Evolutionary conservation across 2,329 filamentous ascomycete genomes (phyloP), one percentile per base, ranked within the genome.

Genomic region (Cladosporium sp.): DNA sequence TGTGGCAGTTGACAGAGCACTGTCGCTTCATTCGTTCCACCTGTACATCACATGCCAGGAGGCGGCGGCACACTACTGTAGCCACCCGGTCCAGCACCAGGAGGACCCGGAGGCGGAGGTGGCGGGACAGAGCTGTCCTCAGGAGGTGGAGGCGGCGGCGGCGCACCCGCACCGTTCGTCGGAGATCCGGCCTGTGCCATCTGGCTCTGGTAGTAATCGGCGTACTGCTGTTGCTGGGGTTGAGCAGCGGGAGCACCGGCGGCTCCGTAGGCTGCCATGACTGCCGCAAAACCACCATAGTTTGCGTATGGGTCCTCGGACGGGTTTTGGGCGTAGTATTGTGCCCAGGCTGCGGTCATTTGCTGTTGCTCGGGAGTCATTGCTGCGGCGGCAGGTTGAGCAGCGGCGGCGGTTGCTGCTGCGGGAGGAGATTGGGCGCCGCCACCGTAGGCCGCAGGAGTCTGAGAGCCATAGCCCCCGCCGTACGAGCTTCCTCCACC

Each of bases 251-350:
- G 21, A 11, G 44, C 46, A 31, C 56, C 52, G 10, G 55, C 65
- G 7, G 28, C 52, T 12, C 28, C 31, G 33, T 66, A 65, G 44
- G 66, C 63, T 50, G 67, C 64, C 70, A 70, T 72, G 46, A 70
- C 66, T 21, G 69, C 63, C 12, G 68, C 72, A 33, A 72, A 97
- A 64, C 94, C 94, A 68, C 94, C 94, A 72, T 95, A 97, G 10
- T 91, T 88, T 50, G 92, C 92, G 77, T 97, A 97, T 0, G 93
- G 94, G 74, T 97, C 92, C 68, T 86, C 82, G 68, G 84, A 84
- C 68, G 93, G 94, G 78, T 96, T 95, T 76, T 93, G 90, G 2
- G 91, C 89, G 76, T 96, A 96, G 74, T 94, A 91, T 21, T 90
- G 88, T 62, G 87, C 87, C 76, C 95, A 95, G 72, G 96, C 91